Conservation (phyloP, 805 yeast genomes). For the Kodamaea restingae region DNA sequence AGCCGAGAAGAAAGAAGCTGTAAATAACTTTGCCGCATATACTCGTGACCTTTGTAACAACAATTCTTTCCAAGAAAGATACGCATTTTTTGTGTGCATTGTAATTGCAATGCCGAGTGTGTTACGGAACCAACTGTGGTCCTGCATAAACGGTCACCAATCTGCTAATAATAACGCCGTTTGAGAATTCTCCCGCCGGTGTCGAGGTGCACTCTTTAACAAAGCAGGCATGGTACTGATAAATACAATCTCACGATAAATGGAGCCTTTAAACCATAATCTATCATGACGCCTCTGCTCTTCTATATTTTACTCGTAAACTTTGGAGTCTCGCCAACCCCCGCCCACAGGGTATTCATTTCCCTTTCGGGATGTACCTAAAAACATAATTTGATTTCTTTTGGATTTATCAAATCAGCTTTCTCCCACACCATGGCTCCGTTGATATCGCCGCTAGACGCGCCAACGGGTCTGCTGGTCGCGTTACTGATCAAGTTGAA, state of each 20-base stretch:
- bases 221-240: too few species aligned
- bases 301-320: background rate
- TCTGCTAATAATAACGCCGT: slow-evolving; percentile 3
- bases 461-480: slow-evolving; percentile 16
- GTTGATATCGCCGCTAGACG: slow-evolving; percentile 12
- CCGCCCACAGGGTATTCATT: slow-evolving; percentile 4
- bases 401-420: slow-evolving; percentile 2
- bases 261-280: too few species aligned
- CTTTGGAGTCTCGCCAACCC: background rate
- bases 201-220: too few species aligned
- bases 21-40: too few species aligned
- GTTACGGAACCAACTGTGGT: background rate
- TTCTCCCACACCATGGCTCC: slow-evolving; percentile 8
- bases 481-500: slow-evolving; percentile 29
- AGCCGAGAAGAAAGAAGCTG: too few species aligned
- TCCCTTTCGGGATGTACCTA: slow-evolving; percentile 1
- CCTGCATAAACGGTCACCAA: slow-evolving; percentile 1
- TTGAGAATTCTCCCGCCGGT: background rate
- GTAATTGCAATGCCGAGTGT: too few species aligned
- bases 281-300: too few species aligned
- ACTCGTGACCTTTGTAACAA: too few species aligned
- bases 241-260: too few species aligned
- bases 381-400: slow-evolving; percentile 2
- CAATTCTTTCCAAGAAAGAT: too few species aligned
- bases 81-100: too few species aligned